These are phyloP conservation scores for Diaporthe helianthi DNA, from an alignment of 2,329 filamentous ascomycete species.

Conservation along the genomic window DNA sequence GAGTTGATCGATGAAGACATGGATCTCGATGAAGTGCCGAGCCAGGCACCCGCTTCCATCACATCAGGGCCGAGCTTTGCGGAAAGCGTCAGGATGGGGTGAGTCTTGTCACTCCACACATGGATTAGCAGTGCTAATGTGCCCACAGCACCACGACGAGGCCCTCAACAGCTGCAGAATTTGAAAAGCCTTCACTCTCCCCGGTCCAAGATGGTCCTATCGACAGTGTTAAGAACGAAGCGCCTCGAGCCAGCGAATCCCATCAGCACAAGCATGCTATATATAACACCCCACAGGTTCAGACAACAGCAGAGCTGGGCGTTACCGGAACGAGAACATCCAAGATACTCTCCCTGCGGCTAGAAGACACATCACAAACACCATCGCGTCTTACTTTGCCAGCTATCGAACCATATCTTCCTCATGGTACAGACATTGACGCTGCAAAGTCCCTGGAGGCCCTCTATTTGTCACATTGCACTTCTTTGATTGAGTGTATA, in stretches of 20 bases:
- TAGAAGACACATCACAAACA: slow-evolving; percentile 64
- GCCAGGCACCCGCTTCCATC: slow-evolving; percentile 45
- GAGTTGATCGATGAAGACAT: slow-evolving; percentile 62
- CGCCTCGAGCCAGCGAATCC: slow-evolving; percentile 35
- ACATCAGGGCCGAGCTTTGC: slow-evolving; percentile 26
- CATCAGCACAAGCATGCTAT: slow-evolving; percentile 55
- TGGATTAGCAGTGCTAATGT: slow-evolving; percentile 36
- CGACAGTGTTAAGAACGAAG: background rate
- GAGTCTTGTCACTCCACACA: slow-evolving; percentile 38
- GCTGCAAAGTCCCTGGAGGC: slow-evolving; percentile 85
- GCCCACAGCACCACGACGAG: slow-evolving; percentile 41
- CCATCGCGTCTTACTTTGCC: slow-evolving; percentile 81
- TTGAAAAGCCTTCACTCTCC: slow-evolving; percentile 21
- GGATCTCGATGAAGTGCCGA: slow-evolving; percentile 16
- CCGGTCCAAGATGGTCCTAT: slow-evolving; percentile 9
- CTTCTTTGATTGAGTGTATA: slow-evolving; percentile 92
- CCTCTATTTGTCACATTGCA: slow-evolving; percentile 92
- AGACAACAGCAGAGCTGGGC: slow-evolving; percentile 65
- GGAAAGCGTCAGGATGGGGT: slow-evolving; percentile 53
- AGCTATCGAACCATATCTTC: slow-evolving; percentile 82
- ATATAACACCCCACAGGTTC: slow-evolving; percentile 65
- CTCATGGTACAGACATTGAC: slow-evolving; percentile 82
- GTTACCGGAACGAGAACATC: slow-evolving; percentile 63
- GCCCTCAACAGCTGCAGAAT: slow-evolving; percentile 30
- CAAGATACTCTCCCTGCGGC: slow-evolving; percentile 66